Conservation (phyloP, 1,139 yeast genomes). For the Kodamaea fungicola region DNA sequence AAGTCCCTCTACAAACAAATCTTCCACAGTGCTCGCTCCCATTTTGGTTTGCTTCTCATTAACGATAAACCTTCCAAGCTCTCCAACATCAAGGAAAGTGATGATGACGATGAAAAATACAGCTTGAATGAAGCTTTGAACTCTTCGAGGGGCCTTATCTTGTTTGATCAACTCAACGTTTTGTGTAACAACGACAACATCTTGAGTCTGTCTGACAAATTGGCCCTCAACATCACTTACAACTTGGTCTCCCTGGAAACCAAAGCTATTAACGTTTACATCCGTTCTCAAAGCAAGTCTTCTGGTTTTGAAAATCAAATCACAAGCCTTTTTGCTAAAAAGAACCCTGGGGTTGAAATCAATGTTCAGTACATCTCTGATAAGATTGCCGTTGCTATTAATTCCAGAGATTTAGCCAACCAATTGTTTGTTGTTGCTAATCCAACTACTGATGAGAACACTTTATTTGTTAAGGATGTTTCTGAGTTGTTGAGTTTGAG, state of each 20-base stretch:
- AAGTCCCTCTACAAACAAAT: slow-evolving; percentile 23
- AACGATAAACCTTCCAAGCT: slow-evolving; percentile 13
- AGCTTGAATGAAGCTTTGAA: slow-evolving; percentile 7
- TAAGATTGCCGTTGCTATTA: slow-evolving; percentile 10
- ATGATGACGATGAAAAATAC: slow-evolving; percentile 10
- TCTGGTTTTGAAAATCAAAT: slow-evolving; percentile 23
- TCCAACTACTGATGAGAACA: slow-evolving; percentile 9
- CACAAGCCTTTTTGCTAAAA: slow-evolving; percentile 13
- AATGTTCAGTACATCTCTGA: slow-evolving; percentile 18
- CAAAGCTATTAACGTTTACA: slow-evolving; percentile 18
- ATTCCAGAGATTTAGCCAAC: slow-evolving; percentile 11
- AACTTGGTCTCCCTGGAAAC: slow-evolving; percentile 15
- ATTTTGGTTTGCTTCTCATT: slow-evolving; percentile 31
- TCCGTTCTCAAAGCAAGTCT: slow-evolving; percentile 13
- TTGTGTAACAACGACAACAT: slow-evolving; percentile 30
- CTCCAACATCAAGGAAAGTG: slow-evolving; percentile 7
- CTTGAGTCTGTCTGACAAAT: slow-evolving; percentile 33
- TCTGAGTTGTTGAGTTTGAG: slow-evolving; percentile 18
- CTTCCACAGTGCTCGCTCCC: slow-evolving; percentile 23
- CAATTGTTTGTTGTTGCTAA: slow-evolving; percentile 22
- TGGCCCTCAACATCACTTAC: slow-evolving; percentile 25
- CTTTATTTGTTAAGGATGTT: slow-evolving; percentile 16
- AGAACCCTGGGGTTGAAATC: slow-evolving; percentile 12
- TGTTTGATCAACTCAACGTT: slow-evolving; percentile 20
- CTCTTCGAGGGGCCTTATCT: slow-evolving; percentile 14